Evolutionary conservation across 179 eudicot species (phyloP).

Genomic region (Patellifolia procumbens): DNA sequence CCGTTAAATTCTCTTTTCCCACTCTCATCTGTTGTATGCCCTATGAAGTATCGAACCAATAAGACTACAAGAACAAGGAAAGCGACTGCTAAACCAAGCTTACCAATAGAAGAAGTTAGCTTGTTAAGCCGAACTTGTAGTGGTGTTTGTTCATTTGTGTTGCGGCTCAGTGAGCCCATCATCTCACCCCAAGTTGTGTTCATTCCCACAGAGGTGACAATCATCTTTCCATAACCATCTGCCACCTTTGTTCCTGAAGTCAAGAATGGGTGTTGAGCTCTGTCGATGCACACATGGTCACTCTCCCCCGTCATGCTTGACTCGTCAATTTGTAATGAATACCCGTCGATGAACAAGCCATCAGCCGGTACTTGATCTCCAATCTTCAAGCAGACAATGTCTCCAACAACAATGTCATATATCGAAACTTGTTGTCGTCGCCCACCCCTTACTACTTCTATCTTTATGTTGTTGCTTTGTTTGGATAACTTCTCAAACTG

Average conservation of each 20-base stretch:
- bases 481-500: slow-evolving; percentile 29
- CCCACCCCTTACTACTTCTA: slow-evolving; percentile 26
- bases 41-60: slow-evolving; percentile 33
- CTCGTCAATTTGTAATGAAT: slow-evolving; percentile 31
- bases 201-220: slow-evolving; percentile 33
- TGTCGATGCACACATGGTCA: slow-evolving; percentile 27
- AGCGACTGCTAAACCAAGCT: slow-evolving; percentile 31
- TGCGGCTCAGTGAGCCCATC: slow-evolving; percentile 34
- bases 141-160: slow-evolving; percentile 28
- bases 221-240: slow-evolving; percentile 28
- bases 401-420: slow-evolving; percentile 32
- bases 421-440: slow-evolving; percentile 32
- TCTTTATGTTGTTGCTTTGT: slow-evolving; percentile 25
- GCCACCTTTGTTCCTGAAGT: slow-evolving; percentile 31
- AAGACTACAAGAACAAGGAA: slow-evolving; percentile 31
- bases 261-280: slow-evolving; percentile 24
- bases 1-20: slow-evolving; percentile 29
- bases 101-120: slow-evolving; percentile 36
- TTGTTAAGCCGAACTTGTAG: slow-evolving; percentile 30
- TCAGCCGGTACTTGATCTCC: slow-evolving; percentile 36
- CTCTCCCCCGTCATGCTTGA: slow-evolving; percentile 42
- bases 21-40: slow-evolving; percentile 28
- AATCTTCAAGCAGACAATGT: slow-evolving; percentile 31
- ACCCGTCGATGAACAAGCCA: slow-evolving; percentile 30
- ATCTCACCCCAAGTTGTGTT: slow-evolving; percentile 38